These are phyloP conservation scores for Bigelowiella natans DNA, from an alignment of 78 protist genomes.

Conservation along the genomic window DNA sequence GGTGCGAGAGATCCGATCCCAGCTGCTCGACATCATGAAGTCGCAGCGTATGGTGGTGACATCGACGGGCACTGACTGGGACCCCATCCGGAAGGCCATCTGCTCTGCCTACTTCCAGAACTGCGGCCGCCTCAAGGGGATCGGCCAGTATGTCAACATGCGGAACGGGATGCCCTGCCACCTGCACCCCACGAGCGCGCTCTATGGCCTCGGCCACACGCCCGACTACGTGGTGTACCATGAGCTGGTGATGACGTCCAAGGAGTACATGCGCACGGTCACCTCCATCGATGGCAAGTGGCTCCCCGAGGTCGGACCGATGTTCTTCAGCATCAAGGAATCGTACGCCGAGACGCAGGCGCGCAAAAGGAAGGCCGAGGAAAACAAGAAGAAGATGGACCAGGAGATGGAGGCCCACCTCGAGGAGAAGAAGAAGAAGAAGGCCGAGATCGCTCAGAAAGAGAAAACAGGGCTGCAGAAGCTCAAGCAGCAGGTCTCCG, in stretches of 20 bases:
- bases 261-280: constrained; percentile 87
- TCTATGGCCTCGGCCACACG: constrained; percentile 58
- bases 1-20: constrained; percentile 78
- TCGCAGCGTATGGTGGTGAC: not conserved
- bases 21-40: constrained; percentile 71
- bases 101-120: constrained; percentile 81
- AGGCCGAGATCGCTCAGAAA: no score
- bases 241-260: constrained; percentile 90
- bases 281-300: constrained; percentile 92
- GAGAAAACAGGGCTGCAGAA: not conserved
- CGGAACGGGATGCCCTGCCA: constrained; percentile 86
- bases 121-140: constrained; percentile 23
- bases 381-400: no score
- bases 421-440: no score
- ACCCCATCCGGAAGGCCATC: constrained; percentile 70
- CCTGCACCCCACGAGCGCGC: constrained; percentile 88
- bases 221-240: constrained; percentile 97
- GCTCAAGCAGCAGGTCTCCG: not conserved
- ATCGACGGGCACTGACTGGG: constrained; percentile 59
- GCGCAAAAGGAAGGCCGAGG: not conserved
- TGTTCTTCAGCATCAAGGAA: constrained; percentile 26
- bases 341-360: not conserved
- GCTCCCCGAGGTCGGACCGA: constrained; percentile 71
- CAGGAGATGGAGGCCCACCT: no score
- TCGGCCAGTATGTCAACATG: constrained; percentile 88